Evolutionary conservation across 2,329 filamentous ascomycete species (phyloP), one percentile per base, ranked within the genome.

Genomic region (Neophaeococcomyces aloes): DNA sequence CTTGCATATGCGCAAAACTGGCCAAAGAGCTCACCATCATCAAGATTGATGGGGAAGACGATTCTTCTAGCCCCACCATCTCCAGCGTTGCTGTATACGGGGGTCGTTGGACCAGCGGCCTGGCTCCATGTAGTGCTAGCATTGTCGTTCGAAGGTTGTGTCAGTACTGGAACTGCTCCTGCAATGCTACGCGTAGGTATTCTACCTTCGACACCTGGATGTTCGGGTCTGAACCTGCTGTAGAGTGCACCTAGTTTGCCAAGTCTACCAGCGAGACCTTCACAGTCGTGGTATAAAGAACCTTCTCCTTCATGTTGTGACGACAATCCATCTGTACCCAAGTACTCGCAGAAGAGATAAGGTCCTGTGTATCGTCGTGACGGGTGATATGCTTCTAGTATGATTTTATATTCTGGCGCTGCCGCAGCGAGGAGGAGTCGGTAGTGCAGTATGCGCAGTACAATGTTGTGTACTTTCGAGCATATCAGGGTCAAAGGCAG

Each of bases 301-400:
- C 64, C 64, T 29, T 63, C 54, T 3, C 60, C 59, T 42, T 64
- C 60, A 49, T 65, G 57, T 45, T 67, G 52, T 33, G 59, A 59
- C 41, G 68, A 65, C n/a, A 85, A 63, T 2, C 72, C 72, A 51
- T 78, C 68, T 1, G 80, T 86, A 23, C 74, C 76, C 8, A 80
- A 66, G 49, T 81, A 81, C 34, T 76, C 69, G 61, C 84, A 88
- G 57, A 74, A 73, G 10, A 86, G 70, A 43, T 78, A 79, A 0
- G 83, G 81, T 15, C 82, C 79, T 4, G 74, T 79, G 38, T 82
- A 68, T 60, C 79, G 81, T 18, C 74, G 78, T 49, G 71, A 76
- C 0, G 84, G 85, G 50, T 83, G 83, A 57, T 83, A 88, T 59
- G 82, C 86, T 64, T 89, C 83, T 32, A 93, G 74, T 29, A 88